Conservation (phyloP, 768 basidiomycete genomes). For the Mycena capillaripes region DNA sequence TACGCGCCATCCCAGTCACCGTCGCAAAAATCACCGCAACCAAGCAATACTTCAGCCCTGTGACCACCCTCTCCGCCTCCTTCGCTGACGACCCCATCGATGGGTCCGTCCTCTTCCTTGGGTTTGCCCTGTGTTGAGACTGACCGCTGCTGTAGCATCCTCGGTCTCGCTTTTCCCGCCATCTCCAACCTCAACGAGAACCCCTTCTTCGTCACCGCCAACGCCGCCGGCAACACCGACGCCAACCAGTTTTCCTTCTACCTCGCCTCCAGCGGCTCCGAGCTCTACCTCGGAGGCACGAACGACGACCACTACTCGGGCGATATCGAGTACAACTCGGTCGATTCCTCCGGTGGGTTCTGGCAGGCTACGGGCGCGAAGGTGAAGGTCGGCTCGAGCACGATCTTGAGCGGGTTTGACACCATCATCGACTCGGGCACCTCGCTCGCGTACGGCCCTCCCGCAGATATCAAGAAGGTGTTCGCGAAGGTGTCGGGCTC, state of each 20-base stretch:
- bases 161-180: constrained; percentile 52
- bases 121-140: no score
- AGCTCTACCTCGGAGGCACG: constrained; percentile 66
- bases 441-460: constrained; percentile 49
- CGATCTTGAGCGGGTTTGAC: constrained; percentile 22
- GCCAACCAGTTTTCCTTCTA: constrained; percentile 59
- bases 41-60: constrained; percentile 47
- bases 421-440: constrained; percentile 55
- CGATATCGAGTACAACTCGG: constrained; percentile 49
- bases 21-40: constrained; percentile 34
- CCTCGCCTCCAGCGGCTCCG: constrained; percentile 54
- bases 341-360: constrained; percentile 39
- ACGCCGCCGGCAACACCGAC: constrained; percentile 46
- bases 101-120: constrained; percentile 16
- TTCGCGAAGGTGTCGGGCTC: constrained; percentile 31
- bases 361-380: constrained; percentile 41
- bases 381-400: constrained; percentile 25
- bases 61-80: constrained; percentile 45
- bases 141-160: constrained; percentile 19
- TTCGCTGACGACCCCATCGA: constrained; percentile 39
- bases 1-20: constrained; percentile 7
- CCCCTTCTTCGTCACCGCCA: constrained; percentile 59
- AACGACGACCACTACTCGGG: constrained; percentile 60
- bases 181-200: constrained; percentile 47
- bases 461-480: constrained; percentile 33